phyloP scores from a whole-genome alignment of 2,329 filamentous ascomycete species.

The Diplodia sapinea region DNA sequence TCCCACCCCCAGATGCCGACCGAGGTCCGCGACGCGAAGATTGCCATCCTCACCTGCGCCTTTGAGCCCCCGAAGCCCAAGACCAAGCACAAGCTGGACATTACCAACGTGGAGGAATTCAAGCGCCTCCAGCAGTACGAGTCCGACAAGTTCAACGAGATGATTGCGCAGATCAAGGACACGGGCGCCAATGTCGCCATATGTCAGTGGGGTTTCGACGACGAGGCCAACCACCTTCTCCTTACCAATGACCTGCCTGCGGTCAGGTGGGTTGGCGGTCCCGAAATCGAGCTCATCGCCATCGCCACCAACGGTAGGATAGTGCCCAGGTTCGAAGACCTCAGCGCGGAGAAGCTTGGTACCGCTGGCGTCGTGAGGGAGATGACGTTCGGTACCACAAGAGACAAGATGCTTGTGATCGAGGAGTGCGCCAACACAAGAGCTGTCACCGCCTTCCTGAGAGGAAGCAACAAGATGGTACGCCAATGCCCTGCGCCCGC shows the following conservation, averaged over 20 bases:
- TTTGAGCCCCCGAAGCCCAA: constrained; percentile 99
- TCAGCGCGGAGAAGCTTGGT: constrained; percentile 89
- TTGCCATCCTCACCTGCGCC: constrained; percentile 95
- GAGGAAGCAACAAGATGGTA: constrained; percentile 99
- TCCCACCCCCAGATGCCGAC: constrained; percentile 99
- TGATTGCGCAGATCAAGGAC: constrained; percentile 98
- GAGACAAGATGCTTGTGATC: constrained; percentile 99
- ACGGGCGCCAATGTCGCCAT: constrained; percentile 97
- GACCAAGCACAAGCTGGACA: constrained; percentile 99
- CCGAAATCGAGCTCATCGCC: constrained; percentile 97
- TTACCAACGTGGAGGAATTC: constrained; percentile 96
- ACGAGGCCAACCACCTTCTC: constrained; percentile 96
- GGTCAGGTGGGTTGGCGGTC: constrained; percentile 96
- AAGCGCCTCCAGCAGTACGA: constrained; percentile 97
- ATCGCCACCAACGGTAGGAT: constrained; percentile 98
- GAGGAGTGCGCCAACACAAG: constrained; percentile 98
- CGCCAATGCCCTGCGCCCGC: constrained; percentile 40
- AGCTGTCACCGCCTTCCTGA: constrained; percentile 93
- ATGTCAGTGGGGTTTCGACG: constrained; percentile 99
- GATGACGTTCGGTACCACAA: constrained; percentile 95
- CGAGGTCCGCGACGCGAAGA: constrained; percentile 92
- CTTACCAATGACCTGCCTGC: constrained; percentile 96
- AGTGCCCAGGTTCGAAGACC: constrained; percentile 94
- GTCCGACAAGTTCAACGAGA: constrained; percentile 93
- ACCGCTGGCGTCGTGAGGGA: constrained; percentile 88